Conservation (phyloP, 352 stramenopile species). For the Phytophthora sansomeana region DNA sequence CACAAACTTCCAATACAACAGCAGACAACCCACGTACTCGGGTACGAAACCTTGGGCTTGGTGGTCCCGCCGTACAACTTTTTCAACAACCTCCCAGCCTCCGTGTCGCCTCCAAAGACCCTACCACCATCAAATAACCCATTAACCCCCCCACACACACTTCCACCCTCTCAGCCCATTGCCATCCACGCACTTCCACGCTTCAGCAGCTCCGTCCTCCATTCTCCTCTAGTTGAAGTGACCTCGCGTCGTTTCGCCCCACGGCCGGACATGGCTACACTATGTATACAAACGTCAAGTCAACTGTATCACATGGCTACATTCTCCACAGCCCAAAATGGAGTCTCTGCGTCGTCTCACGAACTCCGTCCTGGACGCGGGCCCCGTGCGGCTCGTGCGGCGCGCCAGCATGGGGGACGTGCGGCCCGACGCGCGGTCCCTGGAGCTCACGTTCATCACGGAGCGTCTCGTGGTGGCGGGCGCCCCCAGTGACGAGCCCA, state of each 20-base stretch:
- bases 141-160: no score
- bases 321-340: slow-evolving; percentile 35
- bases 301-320: not conserved
- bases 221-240: slow-evolving; percentile 4
- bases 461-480: slow-evolving; percentile 71
- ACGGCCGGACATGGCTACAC: slow-evolving; percentile 15
- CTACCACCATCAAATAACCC: slow-evolving; percentile 26
- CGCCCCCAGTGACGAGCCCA: slow-evolving; percentile 56
- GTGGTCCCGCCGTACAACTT: slow-evolving; percentile 71
- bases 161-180: not conserved
- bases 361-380: slow-evolving; percentile 71
- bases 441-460: slow-evolving; percentile 83
- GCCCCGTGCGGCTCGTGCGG: slow-evolving; percentile 43
- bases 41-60: slow-evolving; percentile 80
- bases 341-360: slow-evolving; percentile 79
- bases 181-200: slow-evolving; percentile 48
- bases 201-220: slow-evolving; percentile 28
- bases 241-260: slow-evolving; percentile 26
- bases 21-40: slow-evolving; percentile 50
- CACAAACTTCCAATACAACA: not conserved
- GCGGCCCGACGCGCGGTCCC: slow-evolving; percentile 41
- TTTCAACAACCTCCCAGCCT: slow-evolving; percentile 76
- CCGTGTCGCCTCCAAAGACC: slow-evolving; percentile 78
- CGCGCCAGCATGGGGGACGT: slow-evolving; percentile 45
- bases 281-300: slow-evolving; percentile 12